Base-by-base conservation (phyloP, 1,284 basidiomycete species). In the Ganoderma leucocontextum region DNA sequence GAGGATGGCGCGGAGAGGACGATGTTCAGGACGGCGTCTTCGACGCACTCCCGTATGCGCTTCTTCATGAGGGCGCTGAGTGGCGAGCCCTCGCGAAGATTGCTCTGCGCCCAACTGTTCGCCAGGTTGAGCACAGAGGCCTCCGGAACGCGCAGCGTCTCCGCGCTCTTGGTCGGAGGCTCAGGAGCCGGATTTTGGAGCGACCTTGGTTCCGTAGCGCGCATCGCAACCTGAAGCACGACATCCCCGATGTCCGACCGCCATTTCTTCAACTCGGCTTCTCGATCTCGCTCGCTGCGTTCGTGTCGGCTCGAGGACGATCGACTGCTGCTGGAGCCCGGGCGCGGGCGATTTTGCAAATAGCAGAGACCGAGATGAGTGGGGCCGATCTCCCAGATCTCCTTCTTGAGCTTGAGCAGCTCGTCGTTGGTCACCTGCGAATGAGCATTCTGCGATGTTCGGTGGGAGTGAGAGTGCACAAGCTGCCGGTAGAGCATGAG, bases 401-500 rank as follows among this genome's bases (percentile, higher is more conserved):
- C 93, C 73, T 85, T 84, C 81, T 95, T 94, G 60, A 94, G 80
- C 72, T 82, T 83, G 68, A 86, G 77, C 70, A 94, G 78, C 49
- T 90, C 87, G 53, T 81, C 80, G 35, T 85, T 72, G 64, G 74
- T 71, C 63, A 76, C 72, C 22, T 41, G 68, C 58, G 53, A 53
- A 53, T n/a, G 66, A 57, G 55, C 58, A 61, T 65, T 60, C 9
- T 60, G 47, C 29, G 72, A 65, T 17, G 39, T 49, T 29, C 47
- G 62, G 60, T 62, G 49, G 39, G 64, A 25, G 13, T 70, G 70
- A n/a, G 86, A 85, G 73, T 85, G 84, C 41, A 89, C 80, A 72
- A 92, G 87, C 77, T 95, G 93, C 60, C 93, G 89, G 79, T 91
- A 95, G 39, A 95, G 88, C 76, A 95, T 83, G 42, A 95, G 82